phyloP scores from a whole-genome alignment of 345 rosid species.

The Kandelia obovata region DNA sequence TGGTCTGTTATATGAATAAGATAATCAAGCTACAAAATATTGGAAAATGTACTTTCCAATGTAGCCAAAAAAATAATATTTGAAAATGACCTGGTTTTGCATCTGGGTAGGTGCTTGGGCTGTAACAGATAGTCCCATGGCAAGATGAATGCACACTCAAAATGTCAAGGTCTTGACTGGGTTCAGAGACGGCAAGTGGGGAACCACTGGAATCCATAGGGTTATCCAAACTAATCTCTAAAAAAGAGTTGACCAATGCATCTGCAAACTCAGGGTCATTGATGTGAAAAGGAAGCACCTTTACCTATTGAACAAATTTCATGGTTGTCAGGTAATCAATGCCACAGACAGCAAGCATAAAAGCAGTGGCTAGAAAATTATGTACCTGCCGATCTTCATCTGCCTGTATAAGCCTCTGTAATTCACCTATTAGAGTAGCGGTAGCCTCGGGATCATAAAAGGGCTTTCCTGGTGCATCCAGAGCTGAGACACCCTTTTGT shows the following conservation, averaged over 20 bases:
- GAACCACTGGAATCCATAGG: conserved; percentile 22
- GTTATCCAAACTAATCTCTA: conserved; percentile 50
- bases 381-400: conserved; percentile 59
- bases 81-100: conserved; percentile 67
- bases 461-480: conserved; percentile 74
- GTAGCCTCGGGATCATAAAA: conserved; percentile 83
- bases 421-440: conserved; percentile 53
- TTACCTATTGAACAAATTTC: conserved; percentile 44
- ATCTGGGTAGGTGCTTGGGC: conserved; percentile 72
- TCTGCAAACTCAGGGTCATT: conserved; percentile 84
- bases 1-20: not conserved
- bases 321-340: conserved; percentile 2
- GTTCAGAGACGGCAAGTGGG: conserved; percentile 22
- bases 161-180: conserved; percentile 29
- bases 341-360: not conserved
- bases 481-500: conserved; percentile 71
- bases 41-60: too few relatives aligned
- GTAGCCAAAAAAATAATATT: conserved; percentile 2
- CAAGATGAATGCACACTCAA: conserved; percentile 21
- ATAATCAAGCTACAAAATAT: not conserved
- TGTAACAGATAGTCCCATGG: conserved; percentile 40
- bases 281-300: conserved; percentile 57
- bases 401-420: conserved; percentile 41
- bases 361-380: conserved; percentile 7
- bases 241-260: conserved; percentile 66